phyloP scores from a whole-genome alignment of 805 yeast genomes.

The Saccharomycopsis sp. region DNA sequence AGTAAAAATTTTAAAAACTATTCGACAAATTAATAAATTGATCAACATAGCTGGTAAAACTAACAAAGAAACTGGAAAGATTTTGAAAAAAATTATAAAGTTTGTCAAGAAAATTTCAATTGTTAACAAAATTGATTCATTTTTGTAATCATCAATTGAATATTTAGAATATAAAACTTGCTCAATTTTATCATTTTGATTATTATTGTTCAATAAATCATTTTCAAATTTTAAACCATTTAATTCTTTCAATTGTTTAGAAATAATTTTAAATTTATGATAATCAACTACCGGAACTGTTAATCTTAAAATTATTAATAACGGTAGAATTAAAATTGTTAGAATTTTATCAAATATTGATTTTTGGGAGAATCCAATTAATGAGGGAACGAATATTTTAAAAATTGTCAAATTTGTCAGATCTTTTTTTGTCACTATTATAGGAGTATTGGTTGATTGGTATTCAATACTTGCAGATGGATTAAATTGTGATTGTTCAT shows the following conservation, averaged over 20 bases:
- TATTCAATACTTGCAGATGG: too few species aligned
- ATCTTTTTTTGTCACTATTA: neutral
- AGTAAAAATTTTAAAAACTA: neutral
- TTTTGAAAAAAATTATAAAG: neutral
- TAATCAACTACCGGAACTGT: constrained; percentile 29
- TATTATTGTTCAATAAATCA: neutral
- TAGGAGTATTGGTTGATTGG: neutral
- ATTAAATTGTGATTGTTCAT: neutral
- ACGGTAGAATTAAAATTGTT: constrained; percentile 20
- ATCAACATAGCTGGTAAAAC: neutral
- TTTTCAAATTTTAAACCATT: neutral
- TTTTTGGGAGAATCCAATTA: constrained; percentile 17
- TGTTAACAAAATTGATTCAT: constrained; percentile 1
- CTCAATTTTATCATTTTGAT: neutral
- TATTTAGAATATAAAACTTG: neutral
- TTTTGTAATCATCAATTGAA: constrained; percentile 1
- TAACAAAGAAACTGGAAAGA: neutral
- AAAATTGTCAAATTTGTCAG: neutral
- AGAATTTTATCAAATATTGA: constrained; percentile 16
- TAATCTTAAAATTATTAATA: constrained; percentile 23
- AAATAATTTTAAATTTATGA: constrained; percentile 3
- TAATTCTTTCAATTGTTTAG: constrained; percentile 8
- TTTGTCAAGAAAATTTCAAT: constrained; percentile 2
- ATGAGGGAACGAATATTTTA: constrained; percentile 18
- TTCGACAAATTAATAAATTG: neutral